Evolutionary conservation across 1,139 yeast species (phyloP), one percentile per base, ranked within the genome.

Genomic region (Hanseniaspora sp.): DNA sequence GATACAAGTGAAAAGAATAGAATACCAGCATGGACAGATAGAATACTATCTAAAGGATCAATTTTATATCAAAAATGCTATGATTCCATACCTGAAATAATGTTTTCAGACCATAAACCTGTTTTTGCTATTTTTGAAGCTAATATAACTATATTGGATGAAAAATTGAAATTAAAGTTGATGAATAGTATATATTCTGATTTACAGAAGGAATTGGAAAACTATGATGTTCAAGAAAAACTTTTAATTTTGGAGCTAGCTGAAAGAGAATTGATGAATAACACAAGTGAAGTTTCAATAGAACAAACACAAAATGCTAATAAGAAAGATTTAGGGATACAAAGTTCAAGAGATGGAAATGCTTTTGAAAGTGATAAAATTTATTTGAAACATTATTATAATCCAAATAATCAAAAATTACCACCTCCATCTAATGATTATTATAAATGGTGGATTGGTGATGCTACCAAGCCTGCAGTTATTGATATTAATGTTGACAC

Each of bases 1-100:
- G 98, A 92, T 67, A 78, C 95, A 0, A 83, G 95, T 15, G 98
- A 92, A 61, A 92, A 92, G 66, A 84, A 83, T 65, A 76, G 98
- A 60, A 83, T 85, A 30, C 98, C 98, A 1, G 88, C 97, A 0
- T 92, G 97, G 97, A 92, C 97, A 0, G 98, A 92, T 70, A 73
- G 99, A 53, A 79, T 83, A 53, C 61, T 83, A 53, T 74, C 74
- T 54, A 69, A 80, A 49, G 77, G 79, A 28, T 77, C 77, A 55
- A 73, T 78, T 43, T 65, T 92, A 57, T 77, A 75, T 56, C 96
- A 86, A 62, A 62, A 77, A 23, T 70, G 74, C 18, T 92, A 92
- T 65, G 78, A 80, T 46, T 74, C 82, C 58, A 82, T 77, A 4
- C 79, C 76, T 13, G 74, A 74, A 38, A 69, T 90, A 43, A 68